A percentile compares a stretch with the other conserved stretches of the same genome.
Evolutionary conservation across 108 stramenopile genomes (phyloP).

Genomic region (Cyclostephanos tholiformis): DNA sequence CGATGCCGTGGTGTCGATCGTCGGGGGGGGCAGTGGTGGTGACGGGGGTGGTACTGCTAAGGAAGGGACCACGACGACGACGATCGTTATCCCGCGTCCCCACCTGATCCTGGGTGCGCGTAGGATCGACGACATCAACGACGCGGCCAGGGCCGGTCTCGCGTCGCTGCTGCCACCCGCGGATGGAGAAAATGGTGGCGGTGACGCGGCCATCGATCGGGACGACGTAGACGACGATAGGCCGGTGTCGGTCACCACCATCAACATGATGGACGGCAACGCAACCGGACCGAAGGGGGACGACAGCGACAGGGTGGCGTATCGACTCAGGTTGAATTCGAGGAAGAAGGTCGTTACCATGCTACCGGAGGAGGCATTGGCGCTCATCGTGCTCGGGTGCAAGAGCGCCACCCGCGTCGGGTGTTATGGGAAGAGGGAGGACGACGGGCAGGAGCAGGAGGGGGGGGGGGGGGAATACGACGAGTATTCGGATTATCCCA

Average conservation of each 20-base stretch:
- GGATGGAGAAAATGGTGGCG: slow-evolving; percentile 32
- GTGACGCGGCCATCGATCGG: slow-evolving; percentile 37
- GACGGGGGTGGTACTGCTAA: too few relatives aligned
- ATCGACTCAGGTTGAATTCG: slow-evolving; percentile 61
- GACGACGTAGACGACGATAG: slow-evolving; percentile 37
- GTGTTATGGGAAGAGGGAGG: slow-evolving; percentile 35
- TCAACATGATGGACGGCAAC: slow-evolving; percentile 46
- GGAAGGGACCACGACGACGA: not conserved
- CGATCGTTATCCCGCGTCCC: slow-evolving; percentile 56
- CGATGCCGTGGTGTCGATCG: slow-evolving; percentile 44
- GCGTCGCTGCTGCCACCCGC: slow-evolving; percentile 1
- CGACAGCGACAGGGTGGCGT: slow-evolving; percentile 81
- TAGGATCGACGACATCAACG: slow-evolving; percentile 53
- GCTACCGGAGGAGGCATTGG: slow-evolving; percentile 76
- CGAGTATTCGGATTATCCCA: slow-evolving; percentile 57
- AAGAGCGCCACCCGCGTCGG: slow-evolving; percentile 28
- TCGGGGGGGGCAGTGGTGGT: slow-evolving; percentile 7
- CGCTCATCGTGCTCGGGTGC: slow-evolving; percentile 57
- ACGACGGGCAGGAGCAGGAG: slow-evolving; percentile 13
- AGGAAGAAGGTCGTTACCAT: slow-evolving; percentile 77
- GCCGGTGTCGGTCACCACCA: slow-evolving; percentile 8
- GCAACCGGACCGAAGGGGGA: slow-evolving; percentile 60
- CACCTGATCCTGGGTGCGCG: slow-evolving; percentile 73
- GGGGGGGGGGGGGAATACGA: slow-evolving; percentile 54
- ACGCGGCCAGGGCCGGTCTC: slow-evolving; percentile 31